A percentile compares a stretch with the other conserved stretches of the same genome.
phyloP scores from a whole-genome alignment of 2,329 filamentous ascomycete species.

The Stemphylium lycopersici region DNA sequence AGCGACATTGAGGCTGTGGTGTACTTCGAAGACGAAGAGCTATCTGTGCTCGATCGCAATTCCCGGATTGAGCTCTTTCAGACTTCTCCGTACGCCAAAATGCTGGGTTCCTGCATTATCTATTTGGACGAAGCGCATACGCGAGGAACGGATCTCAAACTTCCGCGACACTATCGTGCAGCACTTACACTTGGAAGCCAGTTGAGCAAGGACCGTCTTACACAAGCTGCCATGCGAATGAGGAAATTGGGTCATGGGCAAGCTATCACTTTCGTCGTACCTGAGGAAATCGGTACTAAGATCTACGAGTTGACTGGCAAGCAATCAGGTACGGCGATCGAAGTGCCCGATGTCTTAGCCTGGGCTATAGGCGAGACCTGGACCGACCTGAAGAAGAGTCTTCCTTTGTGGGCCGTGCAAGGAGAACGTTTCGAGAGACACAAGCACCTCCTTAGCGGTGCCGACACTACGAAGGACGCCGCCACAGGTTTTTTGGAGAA shows the following conservation, averaged over 20 bases:
- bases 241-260: conserved; percentile 69
- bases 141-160: conserved; percentile 69
- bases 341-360: conserved; percentile 61
- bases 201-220: conserved; percentile 71
- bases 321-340: conserved; percentile 39
- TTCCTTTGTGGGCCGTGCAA: conserved; percentile 67
- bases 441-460: conserved; percentile 41
- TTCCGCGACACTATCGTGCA: conserved; percentile 65
- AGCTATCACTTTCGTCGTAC: conserved; percentile 66
- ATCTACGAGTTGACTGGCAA: conserved; percentile 49
- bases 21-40: conserved; percentile 64
- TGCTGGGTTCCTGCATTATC: conserved; percentile 66
- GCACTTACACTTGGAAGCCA: conserved; percentile 70
- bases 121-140: conserved; percentile 76
- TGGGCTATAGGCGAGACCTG: conserved; percentile 68
- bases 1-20: conserved; percentile 51
- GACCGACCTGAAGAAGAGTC: conserved; percentile 54
- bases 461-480: conserved; percentile 23
- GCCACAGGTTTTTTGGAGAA: conserved; percentile 60
- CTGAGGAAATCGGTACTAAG: conserved; percentile 63
- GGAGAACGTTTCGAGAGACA: conserved; percentile 59
- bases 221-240: conserved; percentile 66
- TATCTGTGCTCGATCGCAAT: conserved; percentile 59
- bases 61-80: conserved; percentile 58
- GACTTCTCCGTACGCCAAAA: conserved; percentile 63